A percentile compares a stretch with the other conserved stretches of the same genome.
These are phyloP conservation scores for Phytophthora syringae DNA, from an alignment of 352 stramenopile genomes.

Conservation along the genomic window DNA sequence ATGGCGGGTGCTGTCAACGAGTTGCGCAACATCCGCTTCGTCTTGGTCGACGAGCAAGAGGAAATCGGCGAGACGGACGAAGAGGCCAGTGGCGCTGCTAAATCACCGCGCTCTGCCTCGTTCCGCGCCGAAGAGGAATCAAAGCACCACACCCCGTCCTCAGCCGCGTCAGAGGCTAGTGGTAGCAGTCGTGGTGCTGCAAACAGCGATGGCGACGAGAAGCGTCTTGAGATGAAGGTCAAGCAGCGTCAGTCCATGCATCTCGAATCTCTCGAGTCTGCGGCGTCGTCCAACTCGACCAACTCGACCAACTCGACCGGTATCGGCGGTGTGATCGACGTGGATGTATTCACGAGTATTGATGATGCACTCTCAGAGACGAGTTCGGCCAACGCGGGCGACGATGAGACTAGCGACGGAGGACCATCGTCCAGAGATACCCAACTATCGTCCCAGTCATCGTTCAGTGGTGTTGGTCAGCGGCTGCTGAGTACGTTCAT, in stretches of 20 bases:
- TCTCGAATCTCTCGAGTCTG: slow-evolving; percentile 36
- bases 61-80: slow-evolving; percentile 44
- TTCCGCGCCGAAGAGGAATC: slow-evolving; percentile 77
- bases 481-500: slow-evolving; percentile 75
- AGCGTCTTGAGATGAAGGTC: slow-evolving; percentile 26
- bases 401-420: slow-evolving; percentile 26
- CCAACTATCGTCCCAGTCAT: slow-evolving; percentile 50
- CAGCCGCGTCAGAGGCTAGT: slow-evolving; percentile 24
- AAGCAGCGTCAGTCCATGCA: slow-evolving; percentile 39
- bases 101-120: slow-evolving; percentile 55
- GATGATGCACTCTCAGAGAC: slow-evolving; percentile 67
- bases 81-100: slow-evolving; percentile 40
- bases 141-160: slow-evolving; percentile 51
- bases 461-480: slow-evolving; percentile 72
- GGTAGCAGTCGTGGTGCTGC: slow-evolving; percentile 19
- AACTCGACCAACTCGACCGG: slow-evolving; percentile 44
- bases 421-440: slow-evolving; percentile 32
- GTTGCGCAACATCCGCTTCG: slow-evolving; percentile 80
- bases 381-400: slow-evolving; percentile 33
- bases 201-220: slow-evolving; percentile 24
- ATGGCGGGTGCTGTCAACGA: slow-evolving; percentile 86
- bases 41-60: slow-evolving; percentile 82
- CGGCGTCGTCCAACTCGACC: slow-evolving; percentile 39
- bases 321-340: slow-evolving; percentile 78
- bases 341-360: slow-evolving; percentile 82